A percentile compares a stretch with the other conserved stretches of the same genome.
phyloP scores from a whole-genome alignment of 768 basidiomycete genomes.

The Rhodotorula kratochvilovae region DNA sequence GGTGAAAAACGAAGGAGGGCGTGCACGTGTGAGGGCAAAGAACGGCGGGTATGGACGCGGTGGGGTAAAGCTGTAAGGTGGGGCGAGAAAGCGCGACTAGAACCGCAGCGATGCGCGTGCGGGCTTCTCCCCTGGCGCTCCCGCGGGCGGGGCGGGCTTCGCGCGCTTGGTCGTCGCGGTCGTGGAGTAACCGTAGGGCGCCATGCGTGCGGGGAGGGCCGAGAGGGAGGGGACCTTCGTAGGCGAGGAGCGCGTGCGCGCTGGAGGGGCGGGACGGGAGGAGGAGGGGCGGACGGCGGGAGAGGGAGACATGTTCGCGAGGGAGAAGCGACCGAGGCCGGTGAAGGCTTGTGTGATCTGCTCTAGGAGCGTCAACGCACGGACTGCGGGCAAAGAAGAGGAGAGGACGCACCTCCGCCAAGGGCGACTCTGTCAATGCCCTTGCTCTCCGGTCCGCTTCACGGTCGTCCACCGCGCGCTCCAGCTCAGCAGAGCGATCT shows the following conservation, averaged over 20 bases:
- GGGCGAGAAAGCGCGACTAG: not conserved
- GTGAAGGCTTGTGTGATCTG: slow-evolving; percentile 39
- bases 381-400: no score
- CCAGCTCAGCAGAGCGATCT: slow-evolving; percentile 7
- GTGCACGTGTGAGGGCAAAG: not conserved
- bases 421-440: slow-evolving; percentile 29
- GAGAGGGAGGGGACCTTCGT: slow-evolving; percentile 2
- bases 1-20: no score
- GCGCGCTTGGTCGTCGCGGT: slow-evolving; percentile 20
- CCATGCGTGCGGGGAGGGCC: slow-evolving; percentile 4
- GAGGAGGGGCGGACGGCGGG: not conserved
- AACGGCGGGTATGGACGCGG: not conserved
- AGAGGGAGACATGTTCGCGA: slow-evolving; percentile 12
- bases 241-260: slow-evolving; percentile 14
- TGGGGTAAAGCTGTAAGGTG: not conserved
- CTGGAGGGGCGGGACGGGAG: not conserved
- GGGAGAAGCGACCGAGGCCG: slow-evolving; percentile 29
- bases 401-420: slow-evolving; percentile 28
- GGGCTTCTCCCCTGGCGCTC: not conserved
- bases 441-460: slow-evolving; percentile 21
- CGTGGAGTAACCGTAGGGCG: slow-evolving; percentile 9
- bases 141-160: slow-evolving; percentile 10
- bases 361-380: not conserved
- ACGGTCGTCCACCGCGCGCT: no score
- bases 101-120: not conserved